A percentile compares a stretch with the other conserved stretches of the same genome.
phyloP scores from a whole-genome alignment of 2,329 filamentous ascomycete species.

The Stagonosporopsis chrysanthemi region DNA sequence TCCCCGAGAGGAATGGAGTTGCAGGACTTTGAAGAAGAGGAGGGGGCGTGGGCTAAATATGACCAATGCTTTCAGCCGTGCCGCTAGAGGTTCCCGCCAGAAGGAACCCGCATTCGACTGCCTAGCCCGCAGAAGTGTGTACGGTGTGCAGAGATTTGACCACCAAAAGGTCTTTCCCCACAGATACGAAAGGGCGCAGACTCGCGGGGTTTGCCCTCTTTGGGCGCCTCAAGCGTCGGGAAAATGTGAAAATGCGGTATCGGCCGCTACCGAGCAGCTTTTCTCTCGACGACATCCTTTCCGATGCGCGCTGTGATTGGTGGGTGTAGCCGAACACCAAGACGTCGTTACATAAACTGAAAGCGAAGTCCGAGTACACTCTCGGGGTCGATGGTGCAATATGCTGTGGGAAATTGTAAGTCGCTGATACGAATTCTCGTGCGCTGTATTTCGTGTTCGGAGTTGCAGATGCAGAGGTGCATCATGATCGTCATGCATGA shows the following conservation, averaged over 20 bases:
- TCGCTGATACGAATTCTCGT: not conserved
- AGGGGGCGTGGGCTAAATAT: constrained; percentile 25
- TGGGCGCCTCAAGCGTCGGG: constrained; percentile 15
- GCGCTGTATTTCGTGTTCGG: not conserved
- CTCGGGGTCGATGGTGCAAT: not conserved
- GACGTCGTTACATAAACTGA: constrained; percentile 13
- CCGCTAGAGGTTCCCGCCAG: constrained; percentile 13
- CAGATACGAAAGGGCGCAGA: constrained; percentile 5
- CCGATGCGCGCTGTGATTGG: constrained; percentile 24
- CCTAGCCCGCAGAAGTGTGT: constrained; percentile 8
- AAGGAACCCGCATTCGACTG: not conserved
- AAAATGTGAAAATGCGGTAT: constrained; percentile 27
- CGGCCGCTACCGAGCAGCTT: constrained; percentile 27
- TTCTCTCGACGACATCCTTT: constrained; percentile 7
- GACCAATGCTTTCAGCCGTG: constrained; percentile 20
- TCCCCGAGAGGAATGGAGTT: constrained; percentile 23
- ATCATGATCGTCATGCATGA: constrained; percentile 5
- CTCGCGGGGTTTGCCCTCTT: constrained; percentile 3
- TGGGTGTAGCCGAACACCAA: constrained; percentile 18
- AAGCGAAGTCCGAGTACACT: not conserved
- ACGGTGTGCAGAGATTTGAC: not conserved
- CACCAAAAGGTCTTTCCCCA: constrained; percentile 1
- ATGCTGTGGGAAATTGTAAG: not conserved
- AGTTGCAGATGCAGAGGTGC: not conserved
- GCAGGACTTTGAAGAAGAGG: constrained; percentile 3